Evolutionary conservation across 2,329 filamentous ascomycete species (phyloP).

Genomic region (Cryphonectria parasitica): DNA sequence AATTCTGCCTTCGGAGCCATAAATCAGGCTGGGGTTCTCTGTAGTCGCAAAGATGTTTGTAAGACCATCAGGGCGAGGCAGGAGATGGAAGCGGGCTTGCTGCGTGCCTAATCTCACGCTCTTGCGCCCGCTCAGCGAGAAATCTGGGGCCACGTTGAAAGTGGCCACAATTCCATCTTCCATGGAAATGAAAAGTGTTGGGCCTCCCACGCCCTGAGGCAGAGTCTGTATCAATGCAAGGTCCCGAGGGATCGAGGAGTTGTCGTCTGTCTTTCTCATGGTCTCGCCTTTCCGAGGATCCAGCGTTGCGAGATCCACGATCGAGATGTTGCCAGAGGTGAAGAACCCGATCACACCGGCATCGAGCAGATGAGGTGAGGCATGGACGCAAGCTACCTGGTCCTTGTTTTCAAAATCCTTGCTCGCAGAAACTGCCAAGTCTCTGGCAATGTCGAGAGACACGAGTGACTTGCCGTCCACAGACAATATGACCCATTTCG

Average conservation of each 20-base stretch:
- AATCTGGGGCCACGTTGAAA: constrained; percentile 71
- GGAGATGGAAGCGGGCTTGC: constrained; percentile 77
- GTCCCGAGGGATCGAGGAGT: constrained; percentile 79
- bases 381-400: constrained; percentile 84
- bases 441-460: constrained; percentile 65
- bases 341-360: constrained; percentile 87
- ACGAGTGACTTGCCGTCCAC: constrained; percentile 74
- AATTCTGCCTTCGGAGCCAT: constrained; percentile 83
- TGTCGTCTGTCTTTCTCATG: constrained; percentile 64
- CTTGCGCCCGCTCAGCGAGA: constrained; percentile 72
- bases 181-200: constrained; percentile 86
- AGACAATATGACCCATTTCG: constrained; percentile 71
- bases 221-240: constrained; percentile 80
- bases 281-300: constrained; percentile 67
- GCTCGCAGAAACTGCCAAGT: constrained; percentile 60
- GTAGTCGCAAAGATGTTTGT: constrained; percentile 91
- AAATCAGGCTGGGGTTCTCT: constrained; percentile 92
- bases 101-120: constrained; percentile 85
- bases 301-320: constrained; percentile 71
- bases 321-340: constrained; percentile 76
- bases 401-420: constrained; percentile 68
- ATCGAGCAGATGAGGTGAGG: constrained; percentile 65
- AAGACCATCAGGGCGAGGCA: constrained; percentile 70
- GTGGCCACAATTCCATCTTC: constrained; percentile 90
- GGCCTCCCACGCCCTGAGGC: constrained; percentile 57